Conservation (phyloP, 1,139 yeast species). For the Meyerozyma athensensis region DNA sequence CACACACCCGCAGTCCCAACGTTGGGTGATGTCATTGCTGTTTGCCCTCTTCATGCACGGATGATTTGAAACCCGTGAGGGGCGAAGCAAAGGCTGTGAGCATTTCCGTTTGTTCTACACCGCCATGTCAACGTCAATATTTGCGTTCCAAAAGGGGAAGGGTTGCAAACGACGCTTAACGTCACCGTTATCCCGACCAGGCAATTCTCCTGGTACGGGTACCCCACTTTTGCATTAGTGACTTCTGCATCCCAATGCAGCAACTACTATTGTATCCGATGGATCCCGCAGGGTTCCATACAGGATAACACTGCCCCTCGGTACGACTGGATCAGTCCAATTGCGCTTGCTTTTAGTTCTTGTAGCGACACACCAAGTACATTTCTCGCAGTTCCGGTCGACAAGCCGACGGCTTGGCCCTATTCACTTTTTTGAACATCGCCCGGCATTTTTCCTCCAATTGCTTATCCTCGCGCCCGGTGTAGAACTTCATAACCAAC, state of each 20-base stretch:
- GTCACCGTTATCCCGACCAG: not conserved
- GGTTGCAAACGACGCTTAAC: not conserved
- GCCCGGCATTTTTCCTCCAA: constrained; percentile 22
- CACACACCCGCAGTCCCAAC: not conserved
- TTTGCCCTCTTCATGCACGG: not conserved
- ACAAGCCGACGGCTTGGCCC: constrained; percentile 36
- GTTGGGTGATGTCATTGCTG: not conserved
- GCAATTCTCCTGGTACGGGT: not conserved
- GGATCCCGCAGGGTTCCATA: too few species aligned
- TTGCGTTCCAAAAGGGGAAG: too few species aligned
- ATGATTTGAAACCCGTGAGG: not conserved
- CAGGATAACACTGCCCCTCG: too few species aligned
- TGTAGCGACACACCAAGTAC: constrained; percentile 20
- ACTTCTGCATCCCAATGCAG: not conserved
- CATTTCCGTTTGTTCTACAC: too few species aligned
- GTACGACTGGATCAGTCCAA: too few species aligned
- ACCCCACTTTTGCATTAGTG: not conserved
- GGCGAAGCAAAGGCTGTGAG: not conserved
- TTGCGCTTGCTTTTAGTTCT: not conserved
- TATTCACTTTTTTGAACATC: constrained; percentile 29
- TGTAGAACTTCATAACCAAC: constrained; percentile 39
- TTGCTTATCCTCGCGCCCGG: constrained; percentile 34
- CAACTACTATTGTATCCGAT: not conserved
- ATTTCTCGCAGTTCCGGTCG: constrained; percentile 37
- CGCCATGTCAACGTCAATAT: too few species aligned